Evolutionary conservation across 306 rosid genomes (phyloP), one percentile per base, ranked within the genome.

Genomic region (Vicia villosa): DNA sequence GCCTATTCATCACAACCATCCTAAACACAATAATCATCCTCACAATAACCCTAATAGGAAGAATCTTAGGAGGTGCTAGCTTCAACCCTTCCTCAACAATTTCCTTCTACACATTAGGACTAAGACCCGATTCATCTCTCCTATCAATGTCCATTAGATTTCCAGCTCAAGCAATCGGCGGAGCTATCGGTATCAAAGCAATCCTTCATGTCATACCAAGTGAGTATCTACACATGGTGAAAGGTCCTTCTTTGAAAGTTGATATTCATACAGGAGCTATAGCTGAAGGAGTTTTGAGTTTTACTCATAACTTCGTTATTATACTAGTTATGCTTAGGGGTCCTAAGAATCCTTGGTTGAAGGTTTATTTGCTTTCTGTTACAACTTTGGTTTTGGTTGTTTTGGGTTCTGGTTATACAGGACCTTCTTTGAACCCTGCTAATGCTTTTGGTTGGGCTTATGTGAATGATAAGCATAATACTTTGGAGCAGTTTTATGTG

Each of bases 401-500:
- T 20, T 17, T 42, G 0, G 88, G 96, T 20, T 59, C 85, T 77
- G 80, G 59, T 3, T 84, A 70, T 43, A 83, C 89, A 4, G 91
- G 94, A 6, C 91, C 96, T 75, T 81, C 94, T 6, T 71, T 85
- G 91, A 90, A 87, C 77, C 96, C 89, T 1, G 91, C 94, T 5
- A 90, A 81, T 78, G 96, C 91, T 3, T 90, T 79, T 69, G 91
- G 89, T 34, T 90, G 94, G 94, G 94, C 96, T 4, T 84, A 73
- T 69, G 5, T 75, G 1, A 63, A 86, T 28, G 74, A 82, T 14
- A 83, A 70, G 58, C 94, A 90, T 19, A 79, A 82, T 38, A 76
- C 74, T 59, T 84, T 80, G 94, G 85, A 87, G 49, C 91, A 76
- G 0, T 87, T 85, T 71, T 83, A 77, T 65, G 96, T 87, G 16